Evolutionary conservation across 805 yeast genomes (phyloP), one percentile per base, ranked within the genome.

Genomic region (Zygotorulaspora sp.): DNA sequence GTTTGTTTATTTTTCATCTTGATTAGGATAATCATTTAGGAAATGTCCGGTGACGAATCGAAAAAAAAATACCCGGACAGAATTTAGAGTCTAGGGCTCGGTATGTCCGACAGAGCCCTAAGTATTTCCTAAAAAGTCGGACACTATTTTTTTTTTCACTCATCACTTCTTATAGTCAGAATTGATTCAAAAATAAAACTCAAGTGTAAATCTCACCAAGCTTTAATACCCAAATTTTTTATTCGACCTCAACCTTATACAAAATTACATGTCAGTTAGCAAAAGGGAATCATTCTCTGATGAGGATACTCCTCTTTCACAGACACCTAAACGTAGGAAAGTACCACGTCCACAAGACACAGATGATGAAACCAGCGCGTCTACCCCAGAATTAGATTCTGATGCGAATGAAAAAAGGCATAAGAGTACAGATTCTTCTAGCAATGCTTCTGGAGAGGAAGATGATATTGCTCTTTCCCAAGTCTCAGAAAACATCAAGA

Each of bases 381-480:
- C 30, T 5, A 26, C 30, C 9, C 15, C 30, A 4, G 30, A 26
- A 14, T 6, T 17, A 17, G 31, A 25, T 21, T 6, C 30, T n/a
- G 31, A 25, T 21, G 16, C 15, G n/a, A 19, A 29, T 16, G 24
- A 17, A 19, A 22, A 19, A 12, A 36, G 20, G 13, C 23, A 23
- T 17, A 21, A 12, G 24, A 19, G 23, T n/a, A 21, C 25, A 13
- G 22, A 18, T 17, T 18, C 24, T 14, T 12, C 15, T 13, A 31
- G 23, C 18, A 18, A 18, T 12, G 30, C n/a, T 13, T 32, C 36
- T 32, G 36, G 24, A 23, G 47, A 44, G n/a, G 47, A 48, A 23
- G 57, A 55, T 23, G 65, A 58, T 29, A 48, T 48, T 11, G 55
- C 44, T 9, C 30, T 46, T 4, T 44, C 53, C 11, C 43, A 42